Conservation (phyloP, 352 stramenopile genomes). For the Pythium chondricola region DNA sequence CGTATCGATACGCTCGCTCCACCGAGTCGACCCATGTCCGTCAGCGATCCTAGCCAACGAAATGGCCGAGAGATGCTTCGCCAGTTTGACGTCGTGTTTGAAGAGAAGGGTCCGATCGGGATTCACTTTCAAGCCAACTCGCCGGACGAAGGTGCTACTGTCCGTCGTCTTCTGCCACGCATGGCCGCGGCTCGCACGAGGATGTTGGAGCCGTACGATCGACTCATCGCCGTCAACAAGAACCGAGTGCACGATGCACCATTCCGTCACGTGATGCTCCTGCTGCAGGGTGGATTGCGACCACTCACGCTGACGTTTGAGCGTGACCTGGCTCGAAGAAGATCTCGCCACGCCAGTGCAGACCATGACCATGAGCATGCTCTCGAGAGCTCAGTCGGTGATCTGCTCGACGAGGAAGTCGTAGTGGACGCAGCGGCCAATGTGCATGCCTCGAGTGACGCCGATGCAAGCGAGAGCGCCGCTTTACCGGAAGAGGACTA, state of each 20-base stretch:
- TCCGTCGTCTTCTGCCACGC: conserved; percentile 47
- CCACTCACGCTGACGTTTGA: conserved; percentile 76
- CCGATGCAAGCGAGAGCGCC: conserved; percentile 11
- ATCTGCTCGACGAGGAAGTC: conserved; percentile 47
- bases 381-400: background rate
- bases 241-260: conserved; percentile 53
- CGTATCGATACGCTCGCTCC: conserved; percentile 1
- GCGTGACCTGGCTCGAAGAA: conserved; percentile 17
- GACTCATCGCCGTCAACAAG: conserved; percentile 75
- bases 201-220: conserved; percentile 53
- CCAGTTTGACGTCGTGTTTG: conserved; percentile 67
- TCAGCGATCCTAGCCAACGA: background rate
- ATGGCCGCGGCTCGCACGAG: conserved; percentile 46
- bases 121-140: conserved; percentile 81
- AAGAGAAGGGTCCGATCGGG: conserved; percentile 62
- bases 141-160: conserved; percentile 53
- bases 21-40: background rate
- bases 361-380: conserved; percentile 4
- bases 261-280: conserved; percentile 77
- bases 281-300: conserved; percentile 72
- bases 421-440: conserved; percentile 32
- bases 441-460: conserved; percentile 9
- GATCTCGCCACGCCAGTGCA: background rate
- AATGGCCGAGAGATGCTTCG: background rate
- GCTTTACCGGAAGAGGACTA: conserved; percentile 30